Percentiles rank a stretch among this genome's conserved stretches.
Evolutionary conservation across 2,329 filamentous ascomycete species (phyloP).

Genomic region (Fusarium proliferatum): DNA sequence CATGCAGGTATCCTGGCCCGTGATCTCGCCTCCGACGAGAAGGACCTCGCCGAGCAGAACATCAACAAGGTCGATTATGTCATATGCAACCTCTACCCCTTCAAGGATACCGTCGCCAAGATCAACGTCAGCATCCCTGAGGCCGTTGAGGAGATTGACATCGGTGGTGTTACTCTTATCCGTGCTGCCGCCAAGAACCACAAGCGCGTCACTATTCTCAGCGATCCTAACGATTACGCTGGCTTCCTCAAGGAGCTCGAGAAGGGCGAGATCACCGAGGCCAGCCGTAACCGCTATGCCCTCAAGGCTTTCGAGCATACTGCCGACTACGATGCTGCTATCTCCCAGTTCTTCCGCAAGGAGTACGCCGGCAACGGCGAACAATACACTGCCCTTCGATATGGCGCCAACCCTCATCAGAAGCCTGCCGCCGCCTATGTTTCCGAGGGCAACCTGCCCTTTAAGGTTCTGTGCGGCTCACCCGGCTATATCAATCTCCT

Average conservation of each 20-base stretch:
- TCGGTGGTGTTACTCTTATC: constrained; percentile 95
- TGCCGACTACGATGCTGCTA: constrained; percentile 94
- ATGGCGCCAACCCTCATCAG: constrained; percentile 98
- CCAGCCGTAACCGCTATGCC: constrained; percentile 87
- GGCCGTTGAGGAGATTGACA: constrained; percentile 98
- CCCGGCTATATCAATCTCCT: constrained; percentile 98
- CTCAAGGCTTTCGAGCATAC: constrained; percentile 99
- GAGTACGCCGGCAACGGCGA: constrained; percentile 88
- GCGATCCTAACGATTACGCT: constrained; percentile 91
- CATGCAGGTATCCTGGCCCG: constrained; percentile 92
- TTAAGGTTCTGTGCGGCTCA: constrained; percentile 89
- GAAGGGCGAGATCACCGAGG: constrained; percentile 85
- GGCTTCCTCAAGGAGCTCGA: constrained; percentile 93
- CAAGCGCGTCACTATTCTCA: constrained; percentile 92
- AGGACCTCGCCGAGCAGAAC: constrained; percentile 94
- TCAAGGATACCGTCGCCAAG: constrained; percentile 98
- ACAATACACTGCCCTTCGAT: constrained; percentile 87
- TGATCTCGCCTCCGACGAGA: constrained; percentile 93
- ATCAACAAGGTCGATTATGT: constrained; percentile 96
- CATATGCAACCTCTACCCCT: constrained; percentile 98
- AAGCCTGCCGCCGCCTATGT: constrained; percentile 92
- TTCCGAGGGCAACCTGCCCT: constrained; percentile 80
- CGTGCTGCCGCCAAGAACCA: constrained; percentile 99
- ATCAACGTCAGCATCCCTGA: constrained; percentile 96
- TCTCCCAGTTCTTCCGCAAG: constrained; percentile 97